Evolutionary conservation across 2,329 filamentous ascomycete genomes (phyloP), one percentile per base, ranked within the genome.

Genomic region (Sclerotinia sclerotiorum): DNA sequence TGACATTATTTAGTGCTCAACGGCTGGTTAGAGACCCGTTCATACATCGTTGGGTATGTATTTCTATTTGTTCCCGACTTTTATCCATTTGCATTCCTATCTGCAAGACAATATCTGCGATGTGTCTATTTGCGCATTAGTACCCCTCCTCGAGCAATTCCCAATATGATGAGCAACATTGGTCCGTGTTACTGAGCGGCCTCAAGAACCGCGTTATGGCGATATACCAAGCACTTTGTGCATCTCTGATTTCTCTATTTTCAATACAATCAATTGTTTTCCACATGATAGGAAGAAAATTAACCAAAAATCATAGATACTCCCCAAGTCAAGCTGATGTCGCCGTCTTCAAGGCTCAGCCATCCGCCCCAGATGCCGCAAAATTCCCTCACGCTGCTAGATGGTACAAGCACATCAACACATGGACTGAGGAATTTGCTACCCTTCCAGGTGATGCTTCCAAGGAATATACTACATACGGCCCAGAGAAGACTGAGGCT

Each of bases 401-500:
- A 82, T 99, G 95, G 95, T 97, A 97, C 89, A 97, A 96, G 88
- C 94, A 99, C 88, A 92, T 97, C 80, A 88, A 91, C 81, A 91
- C 91, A 77, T 97, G 92, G 85, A 90, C 96, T 87, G 86, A 90
- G 75, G 94, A 98, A 82, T 98, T 98, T 85, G 85, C 90, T 78
- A 91, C 89, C 73, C 91, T 99, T 65, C 87, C 93, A 69, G 95
- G 95, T 81, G 94, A 98, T 84, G 88, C 94, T 76, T 90, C 91
- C 81, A 93, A 95, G 86, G 85, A 90, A 75, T 92, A 90, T 85
- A 94, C 91, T 77, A 87, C 90, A 80, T 98, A 98, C 84, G 95
- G 95, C 78, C 95, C 95, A 73, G 94, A 97, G 77, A 85, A 84
- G 72, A 81, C 84, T 72, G 90, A 92, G 81, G 85, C 93, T 74